These are phyloP conservation scores for Phytophthora brassicae DNA, from an alignment of 352 stramenopile species.

Conservation along the genomic window DNA sequence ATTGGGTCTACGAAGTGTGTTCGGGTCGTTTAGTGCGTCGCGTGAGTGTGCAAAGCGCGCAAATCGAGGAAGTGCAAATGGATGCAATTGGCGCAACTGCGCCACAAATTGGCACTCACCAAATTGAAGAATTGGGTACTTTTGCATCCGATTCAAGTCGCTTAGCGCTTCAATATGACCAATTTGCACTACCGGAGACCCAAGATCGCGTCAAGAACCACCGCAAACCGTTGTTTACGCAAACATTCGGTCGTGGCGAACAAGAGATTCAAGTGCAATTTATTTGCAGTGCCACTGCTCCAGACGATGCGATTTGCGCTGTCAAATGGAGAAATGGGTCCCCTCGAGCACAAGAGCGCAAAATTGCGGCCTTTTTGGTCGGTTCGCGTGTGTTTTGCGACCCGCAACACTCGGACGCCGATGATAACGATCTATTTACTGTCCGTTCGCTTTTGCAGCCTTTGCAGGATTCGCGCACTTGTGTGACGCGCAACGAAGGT, in stretches of 20 bases:
- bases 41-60: conserved; percentile 29
- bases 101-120: conserved; percentile 8
- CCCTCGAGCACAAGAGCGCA: neutral
- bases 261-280: conserved; percentile 64
- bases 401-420: conserved; percentile 45
- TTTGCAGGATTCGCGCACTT: conserved; percentile 48
- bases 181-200: conserved; percentile 50
- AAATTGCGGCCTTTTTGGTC: conserved; percentile 57
- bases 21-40: conserved; percentile 54
- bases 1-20: conserved; percentile 76
- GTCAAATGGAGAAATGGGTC: conserved; percentile 38
- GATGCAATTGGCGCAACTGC: conserved; percentile 12
- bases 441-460: conserved; percentile 59
- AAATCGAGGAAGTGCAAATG: conserved; percentile 19
- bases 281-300: conserved; percentile 50
- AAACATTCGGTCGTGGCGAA: conserved; percentile 39
- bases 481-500: conserved; percentile 78
- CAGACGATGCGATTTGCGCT: conserved; percentile 50
- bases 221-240: conserved; percentile 64
- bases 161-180: conserved; percentile 36
- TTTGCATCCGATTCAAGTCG: conserved; percentile 41
- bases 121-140: conserved; percentile 43
- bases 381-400: conserved; percentile 72
- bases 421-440: conserved; percentile 49
- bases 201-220: conserved; percentile 43